Base-by-base conservation (phyloP, 129 eudicot genomes). In the Ambrosia artemisiifolia region DNA sequence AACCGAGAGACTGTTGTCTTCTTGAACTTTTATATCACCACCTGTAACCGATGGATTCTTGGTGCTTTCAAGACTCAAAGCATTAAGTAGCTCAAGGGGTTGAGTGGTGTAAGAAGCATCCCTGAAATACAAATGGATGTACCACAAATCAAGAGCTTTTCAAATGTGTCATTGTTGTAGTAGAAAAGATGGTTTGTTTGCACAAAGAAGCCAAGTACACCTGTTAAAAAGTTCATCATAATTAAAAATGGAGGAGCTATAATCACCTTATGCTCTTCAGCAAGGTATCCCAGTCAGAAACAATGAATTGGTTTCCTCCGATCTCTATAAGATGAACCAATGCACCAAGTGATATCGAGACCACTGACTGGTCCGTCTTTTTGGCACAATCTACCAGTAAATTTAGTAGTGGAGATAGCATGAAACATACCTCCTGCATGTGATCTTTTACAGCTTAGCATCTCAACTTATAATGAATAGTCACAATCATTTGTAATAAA, bases 231-330 rank as follows among this genome's bases (percentile, higher is more conserved):
- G 14, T 50, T 50, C 16, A 43, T 36, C 48, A 40, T 33, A 62
- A n/a, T 11, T 61, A 59, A 49, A 49, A 69, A 57, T 38, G 11
- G n/a, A n/a, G 11, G 62, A 11, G 48, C 7, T 42, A 55, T 19
- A 75, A 72, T 73, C 56, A 92, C 98, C 98, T 89, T 74, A 92
- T 88, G 83, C 98, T 87, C 73, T 86, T 85, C 81, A 92, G 80
- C 91, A 92, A 82, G 59, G 94, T 92, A 68, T 92, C 91, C 98
- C 98, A 92, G 74, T 92, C 98, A 60, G 67, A 59, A 57, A 77
- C 88, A 78, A 86, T 82, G 80, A 92, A 92, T 51, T 92, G 98
- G 80, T 89, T 85, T 64, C 98, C 98, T 69, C 98, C 98, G 75
- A 92, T 88, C 83, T 92, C 91, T 34, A 87, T 85, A 72, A 92